phyloP scores from a whole-genome alignment of 192 early-diverging fungal species.

The Chytriomyces hyalinus region DNA sequence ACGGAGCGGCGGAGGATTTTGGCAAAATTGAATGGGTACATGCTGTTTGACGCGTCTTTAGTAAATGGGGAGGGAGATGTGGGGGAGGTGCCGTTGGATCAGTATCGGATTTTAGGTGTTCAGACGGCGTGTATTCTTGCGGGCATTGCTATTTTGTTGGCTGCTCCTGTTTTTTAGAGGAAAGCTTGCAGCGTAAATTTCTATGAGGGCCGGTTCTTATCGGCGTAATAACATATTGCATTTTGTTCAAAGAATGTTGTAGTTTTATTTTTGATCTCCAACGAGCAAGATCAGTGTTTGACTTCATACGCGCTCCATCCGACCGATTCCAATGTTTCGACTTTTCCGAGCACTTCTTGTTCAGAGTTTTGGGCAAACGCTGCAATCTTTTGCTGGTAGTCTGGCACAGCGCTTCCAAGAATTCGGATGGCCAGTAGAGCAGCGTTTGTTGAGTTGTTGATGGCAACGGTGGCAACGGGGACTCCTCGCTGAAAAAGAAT shows the following conservation, averaged over 20 bases:
- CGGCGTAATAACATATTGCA: too few relatives aligned
- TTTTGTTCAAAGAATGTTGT: not conserved
- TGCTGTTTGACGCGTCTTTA: not conserved
- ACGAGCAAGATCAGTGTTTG: conserved; percentile 9
- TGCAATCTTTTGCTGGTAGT: conserved; percentile 76
- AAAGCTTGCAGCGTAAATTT: too few relatives aligned
- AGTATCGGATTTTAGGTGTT: not conserved
- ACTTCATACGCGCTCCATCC: conserved; percentile 82
- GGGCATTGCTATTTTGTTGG: not conserved
- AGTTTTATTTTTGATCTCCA: not conserved
- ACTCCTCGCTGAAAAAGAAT: conserved; percentile 79
- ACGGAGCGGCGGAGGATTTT: not conserved
- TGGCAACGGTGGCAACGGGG: conserved; percentile 98
- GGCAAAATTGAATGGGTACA: not conserved
- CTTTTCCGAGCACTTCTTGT: conserved; percentile 84
- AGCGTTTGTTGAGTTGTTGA: conserved; percentile 97
- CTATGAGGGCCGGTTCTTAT: too few relatives aligned
- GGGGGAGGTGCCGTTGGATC: not conserved
- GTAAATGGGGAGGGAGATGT: not conserved
- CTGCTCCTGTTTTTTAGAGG: not conserved
- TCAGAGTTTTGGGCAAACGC: conserved; percentile 85
- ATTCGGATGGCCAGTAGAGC: conserved; percentile 92
- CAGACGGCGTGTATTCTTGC: not conserved
- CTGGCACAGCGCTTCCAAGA: conserved; percentile 78
- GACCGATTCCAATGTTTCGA: conserved; percentile 74